phyloP scores from a whole-genome alignment of 768 basidiomycete species.

The Boletus reticuloceps region DNA sequence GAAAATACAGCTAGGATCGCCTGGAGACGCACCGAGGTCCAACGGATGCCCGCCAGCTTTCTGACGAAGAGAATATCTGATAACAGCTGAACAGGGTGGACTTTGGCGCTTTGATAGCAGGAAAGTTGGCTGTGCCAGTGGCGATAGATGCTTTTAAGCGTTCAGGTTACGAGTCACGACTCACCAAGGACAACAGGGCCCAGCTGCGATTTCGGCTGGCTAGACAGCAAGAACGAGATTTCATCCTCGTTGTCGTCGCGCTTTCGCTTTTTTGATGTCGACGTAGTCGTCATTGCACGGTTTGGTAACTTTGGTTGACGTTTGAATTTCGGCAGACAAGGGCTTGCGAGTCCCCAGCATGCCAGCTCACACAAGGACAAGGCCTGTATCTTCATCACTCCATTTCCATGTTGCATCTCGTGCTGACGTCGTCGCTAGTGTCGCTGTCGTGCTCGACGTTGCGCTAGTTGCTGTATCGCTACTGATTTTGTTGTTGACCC shows the following conservation, averaged over 20 bases:
- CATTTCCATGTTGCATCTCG: not conserved
- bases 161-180: conserved; percentile 17
- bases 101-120: no score
- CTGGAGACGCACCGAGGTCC: conserved; percentile 63
- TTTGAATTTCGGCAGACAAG: conserved; percentile 6
- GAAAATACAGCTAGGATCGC: not conserved
- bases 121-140: no score
- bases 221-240: conserved; percentile 37
- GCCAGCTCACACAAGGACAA: conserved; percentile 11
- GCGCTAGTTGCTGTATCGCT: conserved; percentile 16
- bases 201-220: conserved; percentile 33
- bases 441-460: conserved; percentile 18
- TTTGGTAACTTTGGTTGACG: conserved; percentile 20
- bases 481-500: conserved; percentile 23
- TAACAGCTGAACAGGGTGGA: no score
- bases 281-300: conserved; percentile 18
- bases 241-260: conserved; percentile 35
- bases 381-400: conserved; percentile 14
- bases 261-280: conserved; percentile 49
- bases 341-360: no score
- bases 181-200: conserved; percentile 46
- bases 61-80: conserved; percentile 63
- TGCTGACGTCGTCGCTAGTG: conserved; percentile 15
- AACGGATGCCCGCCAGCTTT: conserved; percentile 45
- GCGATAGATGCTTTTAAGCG: fast-evolving